These are phyloP conservation scores for Suillus tomentosus DNA, from an alignment of 768 basidiomycete genomes.

Conservation along the genomic window DNA sequence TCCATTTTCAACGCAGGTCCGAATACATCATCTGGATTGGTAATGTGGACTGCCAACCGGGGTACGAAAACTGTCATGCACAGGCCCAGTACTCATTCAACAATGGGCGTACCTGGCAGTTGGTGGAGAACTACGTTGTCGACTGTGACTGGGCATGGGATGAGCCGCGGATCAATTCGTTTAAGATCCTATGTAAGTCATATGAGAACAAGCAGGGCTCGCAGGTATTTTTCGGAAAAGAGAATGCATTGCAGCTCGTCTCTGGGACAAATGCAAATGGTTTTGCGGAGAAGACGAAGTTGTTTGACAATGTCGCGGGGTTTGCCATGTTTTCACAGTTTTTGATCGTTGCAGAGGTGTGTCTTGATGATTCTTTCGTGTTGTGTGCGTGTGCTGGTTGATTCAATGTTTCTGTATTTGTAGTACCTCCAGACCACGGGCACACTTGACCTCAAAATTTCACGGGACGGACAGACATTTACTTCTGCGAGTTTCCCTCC, in stretches of 20 bases:
- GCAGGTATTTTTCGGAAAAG: constrained; percentile 57
- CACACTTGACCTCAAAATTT: constrained; percentile 85
- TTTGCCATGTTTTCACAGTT: constrained; percentile 98
- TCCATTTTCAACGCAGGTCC: constrained; percentile 86
- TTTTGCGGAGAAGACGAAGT: constrained; percentile 55
- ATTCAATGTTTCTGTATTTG: constrained; percentile 9
- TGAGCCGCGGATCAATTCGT: constrained; percentile 76
- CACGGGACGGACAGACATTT: constrained; percentile 85
- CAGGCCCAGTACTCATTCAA: constrained; percentile 74
- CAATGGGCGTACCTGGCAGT: constrained; percentile 78
- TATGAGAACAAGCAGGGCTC: constrained; percentile 80
- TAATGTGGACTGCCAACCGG: constrained; percentile 59
- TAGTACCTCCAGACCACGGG: constrained; percentile 55
- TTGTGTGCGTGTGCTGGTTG: constrained; percentile 17
- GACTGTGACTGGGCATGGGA: constrained; percentile 94
- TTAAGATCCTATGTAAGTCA: constrained; percentile 90
- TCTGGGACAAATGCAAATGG: constrained; percentile 47
- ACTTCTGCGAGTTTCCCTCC: constrained; percentile 90
- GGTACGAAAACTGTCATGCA: constrained; percentile 61
- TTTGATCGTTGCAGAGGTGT: constrained; percentile 90
- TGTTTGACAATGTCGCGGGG: constrained; percentile 89
- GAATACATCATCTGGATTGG: constrained; percentile 93
- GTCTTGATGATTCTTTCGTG: constrained; percentile 21
- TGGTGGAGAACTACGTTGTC: constrained; percentile 82
- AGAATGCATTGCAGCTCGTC: constrained; percentile 73